phyloP scores from a whole-genome alignment of 106 monocot genomes.

The Ottelia alismoides region DNA sequence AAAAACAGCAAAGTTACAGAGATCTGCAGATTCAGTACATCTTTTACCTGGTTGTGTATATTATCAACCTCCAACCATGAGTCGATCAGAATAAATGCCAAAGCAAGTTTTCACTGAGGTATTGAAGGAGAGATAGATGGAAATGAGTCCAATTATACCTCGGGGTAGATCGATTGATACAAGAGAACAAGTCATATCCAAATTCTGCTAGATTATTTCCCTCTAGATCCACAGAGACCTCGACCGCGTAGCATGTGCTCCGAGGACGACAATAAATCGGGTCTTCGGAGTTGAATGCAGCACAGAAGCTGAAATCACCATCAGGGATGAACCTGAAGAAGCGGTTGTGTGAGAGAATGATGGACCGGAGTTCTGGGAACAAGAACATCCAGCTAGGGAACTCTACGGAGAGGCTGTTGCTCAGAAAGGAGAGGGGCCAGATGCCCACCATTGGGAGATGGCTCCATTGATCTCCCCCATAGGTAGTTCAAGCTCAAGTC shows the following conservation, averaged over 20 bases:
- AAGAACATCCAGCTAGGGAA: conserved; percentile 88
- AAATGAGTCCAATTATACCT: conserved; percentile 32
- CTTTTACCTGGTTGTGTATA: too few species aligned
- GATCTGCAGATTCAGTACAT: too few species aligned
- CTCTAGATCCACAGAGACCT: conserved; percentile 9
- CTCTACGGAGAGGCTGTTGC: conserved; percentile 43
- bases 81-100: too few species aligned
- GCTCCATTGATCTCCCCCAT: conserved; percentile 74
- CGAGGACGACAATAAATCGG: not conserved
- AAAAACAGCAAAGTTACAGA: too few species aligned
- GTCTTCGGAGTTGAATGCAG: conserved; percentile 23
- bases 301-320: conserved; percentile 46
- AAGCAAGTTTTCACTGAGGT: too few species aligned
- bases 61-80: too few species aligned
- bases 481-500: conserved; percentile 49
- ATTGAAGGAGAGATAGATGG: too few species aligned
- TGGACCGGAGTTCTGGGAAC: conserved; percentile 41
- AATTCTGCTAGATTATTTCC: conserved; percentile 38
- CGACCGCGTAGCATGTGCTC: not conserved
- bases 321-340: conserved; percentile 66
- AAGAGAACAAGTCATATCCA: conserved; percentile 24
- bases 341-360: conserved; percentile 61
- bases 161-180: conserved; percentile 51
- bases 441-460: conserved; percentile 62
- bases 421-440: conserved; percentile 42